Evolutionary conservation across 2,329 filamentous ascomycete species (phyloP).

Genomic region (Aspergillus piperis): DNA sequence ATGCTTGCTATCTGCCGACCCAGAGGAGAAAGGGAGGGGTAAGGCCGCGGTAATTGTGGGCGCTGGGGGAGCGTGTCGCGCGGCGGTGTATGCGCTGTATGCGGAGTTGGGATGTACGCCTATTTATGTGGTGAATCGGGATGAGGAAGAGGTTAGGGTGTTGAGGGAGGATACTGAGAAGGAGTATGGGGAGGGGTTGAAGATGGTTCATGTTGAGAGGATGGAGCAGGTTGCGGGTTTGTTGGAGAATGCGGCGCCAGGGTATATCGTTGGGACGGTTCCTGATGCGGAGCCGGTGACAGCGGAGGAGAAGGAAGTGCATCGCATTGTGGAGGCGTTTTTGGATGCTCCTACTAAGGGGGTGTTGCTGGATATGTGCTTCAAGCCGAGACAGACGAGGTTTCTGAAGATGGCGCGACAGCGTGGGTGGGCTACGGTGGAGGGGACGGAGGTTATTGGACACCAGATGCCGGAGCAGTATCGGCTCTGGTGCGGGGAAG

Average conservation of each 20-base stretch:
- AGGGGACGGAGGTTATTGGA: constrained; percentile 46
- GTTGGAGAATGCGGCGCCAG: constrained; percentile 19
- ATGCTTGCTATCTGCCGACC: constrained; percentile 28
- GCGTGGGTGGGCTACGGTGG: constrained; percentile 40
- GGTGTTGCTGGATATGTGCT: constrained; percentile 47
- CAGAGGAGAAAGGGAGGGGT: constrained; percentile 13
- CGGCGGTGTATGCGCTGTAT: constrained; percentile 41
- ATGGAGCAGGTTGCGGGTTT: constrained; percentile 28
- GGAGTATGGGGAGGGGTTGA: neutral
- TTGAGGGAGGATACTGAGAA: constrained; percentile 27
- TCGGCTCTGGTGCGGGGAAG: constrained; percentile 39
- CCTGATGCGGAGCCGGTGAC: constrained; percentile 41
- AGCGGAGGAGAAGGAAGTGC: constrained; percentile 29
- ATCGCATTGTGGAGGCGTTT: constrained; percentile 30
- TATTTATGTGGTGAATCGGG: constrained; percentile 44
- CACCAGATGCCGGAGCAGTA: constrained; percentile 47
- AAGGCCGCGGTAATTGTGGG: constrained; percentile 42
- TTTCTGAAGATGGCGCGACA: constrained; percentile 37
- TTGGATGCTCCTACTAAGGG: constrained; percentile 31
- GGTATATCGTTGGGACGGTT: constrained; percentile 44
- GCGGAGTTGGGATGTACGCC: constrained; percentile 28
- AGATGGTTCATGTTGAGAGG: constrained; percentile 33
- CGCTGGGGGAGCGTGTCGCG: constrained; percentile 46
- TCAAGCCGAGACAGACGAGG: constrained; percentile 43
- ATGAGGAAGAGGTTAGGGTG: constrained; percentile 30